phyloP scores from a whole-genome alignment of 2,329 filamentous ascomycete species.

The Polytolypa hystricis region DNA sequence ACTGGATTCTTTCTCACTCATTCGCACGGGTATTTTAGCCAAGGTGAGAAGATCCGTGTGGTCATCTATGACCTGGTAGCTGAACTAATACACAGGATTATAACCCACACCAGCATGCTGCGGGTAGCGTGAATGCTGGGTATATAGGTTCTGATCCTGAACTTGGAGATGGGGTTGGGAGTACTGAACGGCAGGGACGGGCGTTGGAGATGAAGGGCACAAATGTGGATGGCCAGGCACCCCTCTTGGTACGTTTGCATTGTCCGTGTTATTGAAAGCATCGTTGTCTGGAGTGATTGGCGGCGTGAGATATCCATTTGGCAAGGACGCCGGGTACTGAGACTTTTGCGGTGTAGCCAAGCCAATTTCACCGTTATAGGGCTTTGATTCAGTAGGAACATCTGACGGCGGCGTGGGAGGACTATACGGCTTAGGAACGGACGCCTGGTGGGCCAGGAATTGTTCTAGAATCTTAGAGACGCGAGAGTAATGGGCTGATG shows the following conservation, averaged over 20 bases:
- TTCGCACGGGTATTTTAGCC: too few species aligned
- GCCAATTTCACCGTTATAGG: slow-evolving; percentile 31
- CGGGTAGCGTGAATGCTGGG: slow-evolving; percentile 23
- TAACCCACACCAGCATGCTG: slow-evolving; percentile 25
- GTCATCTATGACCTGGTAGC: not conserved
- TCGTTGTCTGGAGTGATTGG: slow-evolving; percentile 38
- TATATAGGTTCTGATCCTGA: slow-evolving; percentile 23
- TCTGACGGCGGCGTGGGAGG: slow-evolving; percentile 33
- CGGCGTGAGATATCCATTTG: slow-evolving; percentile 37
- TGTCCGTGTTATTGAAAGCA: slow-evolving; percentile 26
- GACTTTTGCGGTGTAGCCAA: slow-evolving; percentile 33
- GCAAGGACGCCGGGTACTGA: slow-evolving; percentile 22
- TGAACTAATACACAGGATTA: not conserved
- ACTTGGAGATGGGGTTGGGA: slow-evolving; percentile 26
- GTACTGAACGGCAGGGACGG: slow-evolving; percentile 27
- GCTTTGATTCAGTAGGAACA: slow-evolving; percentile 26
- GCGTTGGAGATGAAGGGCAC: slow-evolving; percentile 29
- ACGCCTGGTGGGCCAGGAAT: slow-evolving; percentile 54
- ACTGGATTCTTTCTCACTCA: too few species aligned
- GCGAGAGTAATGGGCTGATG: slow-evolving; percentile 52
- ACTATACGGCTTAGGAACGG: slow-evolving; percentile 37
- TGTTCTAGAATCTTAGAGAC: slow-evolving; percentile 55
- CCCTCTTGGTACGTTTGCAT: slow-evolving; percentile 20
- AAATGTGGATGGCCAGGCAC: slow-evolving; percentile 13
- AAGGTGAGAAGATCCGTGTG: not conserved